Percentiles rank a stretch among this genome's conserved stretches.
phyloP scores from a whole-genome alignment of 2,329 filamentous ascomycete species.

The Sarocladium oryzae region DNA sequence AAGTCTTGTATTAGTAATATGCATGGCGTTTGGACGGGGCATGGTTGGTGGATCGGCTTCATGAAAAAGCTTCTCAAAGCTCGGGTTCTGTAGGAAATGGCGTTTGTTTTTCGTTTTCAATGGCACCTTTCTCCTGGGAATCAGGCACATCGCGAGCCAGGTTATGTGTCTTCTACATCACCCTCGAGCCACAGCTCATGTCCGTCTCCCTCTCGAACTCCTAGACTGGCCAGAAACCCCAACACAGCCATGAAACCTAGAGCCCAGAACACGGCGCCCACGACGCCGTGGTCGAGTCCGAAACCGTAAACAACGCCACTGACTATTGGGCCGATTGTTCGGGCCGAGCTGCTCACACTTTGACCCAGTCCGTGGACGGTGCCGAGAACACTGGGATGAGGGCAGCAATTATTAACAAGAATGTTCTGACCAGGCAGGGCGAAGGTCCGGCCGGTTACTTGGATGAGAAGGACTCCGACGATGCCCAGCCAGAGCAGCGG shows the following conservation, averaged over 20 bases:
- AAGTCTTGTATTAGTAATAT: background rate
- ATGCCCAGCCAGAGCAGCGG: conserved; percentile 59
- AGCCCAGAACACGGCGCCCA: conserved; percentile 54
- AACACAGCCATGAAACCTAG: conserved; percentile 42
- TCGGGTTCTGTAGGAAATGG: conserved; percentile 1
- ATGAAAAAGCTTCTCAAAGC: background rate
- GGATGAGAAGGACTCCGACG: conserved; percentile 52
- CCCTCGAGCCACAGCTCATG: conserved; percentile 61
- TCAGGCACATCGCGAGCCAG: background rate
- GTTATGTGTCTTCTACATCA: conserved; percentile 26
- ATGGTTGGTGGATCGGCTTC: conserved; percentile 1
- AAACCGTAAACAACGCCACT: conserved; percentile 55
- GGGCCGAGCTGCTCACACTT: conserved; percentile 50
- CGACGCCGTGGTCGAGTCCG: conserved; percentile 48
- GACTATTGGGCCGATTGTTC: conserved; percentile 54
- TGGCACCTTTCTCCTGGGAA: background rate
- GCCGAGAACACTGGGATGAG: conserved; percentile 40
- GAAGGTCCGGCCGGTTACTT: conserved; percentile 63
- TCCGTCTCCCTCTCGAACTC: conserved; percentile 55
- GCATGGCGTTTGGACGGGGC: conserved; percentile 1
- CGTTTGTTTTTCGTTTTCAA: background rate
- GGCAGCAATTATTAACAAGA: conserved; percentile 41
- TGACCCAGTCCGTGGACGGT: conserved; percentile 47
- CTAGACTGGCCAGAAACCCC: conserved; percentile 44
- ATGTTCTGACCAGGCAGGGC: conserved; percentile 40